Evolutionary conservation across 2,329 filamentous ascomycete species (phyloP), one percentile per base, ranked within the genome.

Genomic region (Aspergillus piperis): DNA sequence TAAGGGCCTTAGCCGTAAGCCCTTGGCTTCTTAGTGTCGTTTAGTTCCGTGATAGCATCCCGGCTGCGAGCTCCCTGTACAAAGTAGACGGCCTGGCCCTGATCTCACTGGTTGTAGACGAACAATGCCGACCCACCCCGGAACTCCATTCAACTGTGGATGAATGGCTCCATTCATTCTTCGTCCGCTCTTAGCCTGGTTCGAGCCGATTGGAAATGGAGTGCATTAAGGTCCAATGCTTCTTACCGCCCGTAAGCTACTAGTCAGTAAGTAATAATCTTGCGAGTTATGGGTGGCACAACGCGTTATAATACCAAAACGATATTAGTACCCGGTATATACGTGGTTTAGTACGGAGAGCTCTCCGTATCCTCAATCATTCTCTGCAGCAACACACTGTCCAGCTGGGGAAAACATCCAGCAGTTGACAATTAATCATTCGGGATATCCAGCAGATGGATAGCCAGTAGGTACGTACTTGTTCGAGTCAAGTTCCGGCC

Each of bases 41-140:
- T 61, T 61, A 59, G 52, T 36, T 52, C 49, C 30, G 39, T 53
- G 58, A 54, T 59, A 54, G 48, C 42, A 50, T 53, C 57, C 53
- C 49, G 52, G 53, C 52, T 23, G 52, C 39, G 51, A 61, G 36
- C 50, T 49, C 36, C 39, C 10, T 30, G 19, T 30, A 30, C 27
- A 30, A 30, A 30, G 27, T 25, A 27, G n/a, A 55, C 27, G 53
- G 42, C 8, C 13, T 55, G 5, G 50, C 30, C 32, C 30, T 38
- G 2, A 36, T 15, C 38, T 42, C 38, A 55, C 53, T 32, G 53
- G 53, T 17, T 39, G 23, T 23, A 27, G 39, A 38, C 23, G 53
- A 25, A 25, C 41, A 27, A 23, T 30, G 38, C 42, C 15, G 57
- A 38, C 53, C 57, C 57, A 58, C 55, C n/a, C 11, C 21, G 23